A percentile compares a stretch with the other conserved stretches of the same genome.
Conservation (phyloP, 139 green algal species). For the Ulvella scutata region DNA sequence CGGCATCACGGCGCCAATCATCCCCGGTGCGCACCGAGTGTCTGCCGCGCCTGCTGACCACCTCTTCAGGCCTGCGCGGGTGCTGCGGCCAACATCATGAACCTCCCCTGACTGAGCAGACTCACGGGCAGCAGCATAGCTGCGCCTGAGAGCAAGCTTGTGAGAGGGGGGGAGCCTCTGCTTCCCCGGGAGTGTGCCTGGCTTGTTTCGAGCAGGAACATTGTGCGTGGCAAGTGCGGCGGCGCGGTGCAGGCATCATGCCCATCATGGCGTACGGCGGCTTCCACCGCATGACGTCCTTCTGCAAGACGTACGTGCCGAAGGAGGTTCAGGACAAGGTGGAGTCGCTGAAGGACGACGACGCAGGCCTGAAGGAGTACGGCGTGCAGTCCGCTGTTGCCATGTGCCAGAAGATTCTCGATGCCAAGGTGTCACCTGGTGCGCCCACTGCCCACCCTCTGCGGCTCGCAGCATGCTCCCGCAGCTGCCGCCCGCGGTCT, state of each 20-base stretch:
- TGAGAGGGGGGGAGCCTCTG: too few relatives aligned
- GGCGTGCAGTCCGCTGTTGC: constrained; percentile 71
- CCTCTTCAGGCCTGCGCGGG: too few relatives aligned
- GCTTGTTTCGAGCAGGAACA: not conserved
- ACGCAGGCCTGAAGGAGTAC: constrained; percentile 76
- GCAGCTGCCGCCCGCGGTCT: too few relatives aligned
- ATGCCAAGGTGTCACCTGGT: constrained; percentile 19
- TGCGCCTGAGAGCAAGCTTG: too few relatives aligned
- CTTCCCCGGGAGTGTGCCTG: too few relatives aligned
- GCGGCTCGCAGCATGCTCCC: too few relatives aligned
- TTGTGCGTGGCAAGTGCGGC: not conserved
- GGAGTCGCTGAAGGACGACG: constrained; percentile 89
- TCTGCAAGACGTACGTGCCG: constrained; percentile 91
- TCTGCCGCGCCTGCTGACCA: too few relatives aligned
- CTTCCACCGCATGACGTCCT: constrained; percentile 96
- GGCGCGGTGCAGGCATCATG: constrained; percentile 89
- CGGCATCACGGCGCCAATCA: constrained; percentile 80
- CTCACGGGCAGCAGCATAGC: too few relatives aligned
- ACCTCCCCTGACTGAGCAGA: too few relatives aligned
- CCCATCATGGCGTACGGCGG: constrained; percentile 90
- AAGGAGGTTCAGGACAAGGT: constrained; percentile 49
- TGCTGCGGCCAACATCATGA: too few relatives aligned
- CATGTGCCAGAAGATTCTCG: constrained; percentile 84
- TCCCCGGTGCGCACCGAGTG: constrained; percentile 40
- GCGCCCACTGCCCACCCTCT: not conserved